These are phyloP conservation scores for Jimgerdemannia flammicorona DNA, from an alignment of 192 early-diverging fungal species.

Conservation along the genomic window DNA sequence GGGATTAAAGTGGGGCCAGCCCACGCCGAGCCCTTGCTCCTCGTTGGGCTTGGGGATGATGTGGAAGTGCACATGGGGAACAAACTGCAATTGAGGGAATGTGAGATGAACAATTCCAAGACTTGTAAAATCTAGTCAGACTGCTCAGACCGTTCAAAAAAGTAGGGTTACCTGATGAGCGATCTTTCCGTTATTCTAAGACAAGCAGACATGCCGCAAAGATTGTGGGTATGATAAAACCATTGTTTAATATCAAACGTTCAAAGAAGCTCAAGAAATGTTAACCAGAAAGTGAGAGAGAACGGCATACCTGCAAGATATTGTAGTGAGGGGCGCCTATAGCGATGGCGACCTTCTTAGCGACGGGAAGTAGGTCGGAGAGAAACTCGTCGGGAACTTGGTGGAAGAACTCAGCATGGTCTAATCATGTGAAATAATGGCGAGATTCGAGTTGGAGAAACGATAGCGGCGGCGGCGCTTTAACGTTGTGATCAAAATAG, in stretches of 20 bases:
- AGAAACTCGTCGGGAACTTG: constrained; percentile 83
- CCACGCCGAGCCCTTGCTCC: constrained; percentile 67
- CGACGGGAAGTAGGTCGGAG: constrained; percentile 79
- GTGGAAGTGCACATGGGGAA: constrained; percentile 95
- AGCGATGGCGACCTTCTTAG: constrained; percentile 86
- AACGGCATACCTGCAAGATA: constrained; percentile 68
- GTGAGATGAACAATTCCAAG: background rate
- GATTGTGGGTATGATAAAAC: too few species aligned
- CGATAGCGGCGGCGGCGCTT: constrained; percentile 2
- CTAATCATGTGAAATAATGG: constrained; percentile 31
- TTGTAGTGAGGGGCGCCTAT: constrained; percentile 80
- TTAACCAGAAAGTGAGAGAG: background rate
- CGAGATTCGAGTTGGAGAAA: constrained; percentile 29
- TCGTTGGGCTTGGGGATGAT: constrained; percentile 73
- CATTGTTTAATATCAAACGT: background rate
- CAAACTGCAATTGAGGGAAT: constrained; percentile 47
- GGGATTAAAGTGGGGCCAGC: constrained; percentile 48
- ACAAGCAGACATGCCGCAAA: background rate
- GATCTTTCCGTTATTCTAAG: constrained; percentile 49
- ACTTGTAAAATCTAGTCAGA: background rate
- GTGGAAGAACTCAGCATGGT: constrained; percentile 88
- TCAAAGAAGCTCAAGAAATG: constrained; percentile 2
- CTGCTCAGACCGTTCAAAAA: background rate
- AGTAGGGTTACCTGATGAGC: constrained; percentile 48
- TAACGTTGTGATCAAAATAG: background rate